Evolutionary conservation across 176 grass and related monocot species (phyloP), one percentile per base, ranked within the genome.

Genomic region (Hordeum vulgare): DNA sequence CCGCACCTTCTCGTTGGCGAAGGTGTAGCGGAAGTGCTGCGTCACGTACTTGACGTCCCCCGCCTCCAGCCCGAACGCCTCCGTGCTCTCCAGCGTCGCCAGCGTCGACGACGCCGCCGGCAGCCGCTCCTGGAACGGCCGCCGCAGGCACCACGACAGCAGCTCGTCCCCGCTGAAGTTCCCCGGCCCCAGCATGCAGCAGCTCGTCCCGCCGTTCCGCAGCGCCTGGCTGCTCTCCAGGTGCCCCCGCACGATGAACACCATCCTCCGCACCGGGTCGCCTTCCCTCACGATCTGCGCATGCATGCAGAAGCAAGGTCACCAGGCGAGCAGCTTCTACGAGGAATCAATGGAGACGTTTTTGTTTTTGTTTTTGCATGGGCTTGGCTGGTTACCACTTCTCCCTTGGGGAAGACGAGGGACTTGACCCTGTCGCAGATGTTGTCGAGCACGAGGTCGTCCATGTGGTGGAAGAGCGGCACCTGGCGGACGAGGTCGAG

Each of bases 131-230:
- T 70, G 36, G 87, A 95, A 95, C 5, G 93, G 96, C 4, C 96
- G 87, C 0, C 96, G 80, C 33, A 98, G 85, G 89, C 96, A 98
- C 96, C 96, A 98, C 10, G 96, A 92, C 40, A 98, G 78, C 42
- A 98, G 90, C 90, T 98, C 96, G 80, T 98, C 96, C 14, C 96
- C 91, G 34, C 49, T 93, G 89, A 95, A 98, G 90, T 98, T 98
- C 0, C 96, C 93, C 0, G 96, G 93, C 0, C 96, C 96, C 12
- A 98, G 85, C 89, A 68, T 98, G 90, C 96, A 98, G 84, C 77
- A 89, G 85, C 96, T 98, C 31, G 74, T 83, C 9, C 87, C 76
- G 2, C 93, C 92, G 74, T 90, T 90, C 2, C 96, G 71, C 44
- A 98, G 85, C 74, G 9, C 79, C 88, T 95, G 96, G 68, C 85